Percentiles rank a stretch among this genome's conserved stretches.
phyloP scores from a whole-genome alignment of 495 filamentous ascomycete species.

The Aspergillus indologenus region DNA sequence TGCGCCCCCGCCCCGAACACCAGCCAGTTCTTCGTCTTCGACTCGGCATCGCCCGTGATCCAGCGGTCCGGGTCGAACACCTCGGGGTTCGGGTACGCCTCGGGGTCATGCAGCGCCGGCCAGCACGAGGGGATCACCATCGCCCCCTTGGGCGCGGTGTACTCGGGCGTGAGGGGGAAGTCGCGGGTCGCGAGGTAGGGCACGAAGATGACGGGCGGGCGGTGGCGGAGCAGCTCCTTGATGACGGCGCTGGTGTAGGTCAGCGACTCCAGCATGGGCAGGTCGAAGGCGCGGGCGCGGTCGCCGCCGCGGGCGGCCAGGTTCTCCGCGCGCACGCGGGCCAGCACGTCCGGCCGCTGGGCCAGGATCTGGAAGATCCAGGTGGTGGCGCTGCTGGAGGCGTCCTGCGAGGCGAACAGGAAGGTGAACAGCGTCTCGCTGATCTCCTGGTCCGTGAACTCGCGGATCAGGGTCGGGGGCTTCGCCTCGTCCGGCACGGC shows the following conservation, averaged over 20 bases:
- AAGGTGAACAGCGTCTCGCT: conserved; percentile 91
- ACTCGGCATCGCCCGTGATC: conserved; percentile 83
- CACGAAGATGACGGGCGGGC: conserved; percentile 94
- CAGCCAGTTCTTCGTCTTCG: conserved; percentile 89
- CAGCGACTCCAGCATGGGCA: conserved; percentile 84
- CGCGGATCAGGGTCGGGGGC: conserved; percentile 71
- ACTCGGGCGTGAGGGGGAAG: conserved; percentile 80
- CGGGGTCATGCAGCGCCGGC: conserved; percentile 82
- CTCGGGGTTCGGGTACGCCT: conserved; percentile 82
- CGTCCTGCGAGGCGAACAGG: conserved; percentile 94
- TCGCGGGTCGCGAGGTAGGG: conserved; percentile 86
- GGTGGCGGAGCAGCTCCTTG: conserved; percentile 86
- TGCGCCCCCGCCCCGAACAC: conserved; percentile 92
- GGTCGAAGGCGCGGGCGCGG: conserved; percentile 57
- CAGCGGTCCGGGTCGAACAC: conserved; percentile 81
- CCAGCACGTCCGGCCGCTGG: conserved; percentile 81
- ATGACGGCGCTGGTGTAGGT: conserved; percentile 85
- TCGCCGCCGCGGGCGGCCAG: conserved; percentile 70
- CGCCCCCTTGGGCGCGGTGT: conserved; percentile 82
- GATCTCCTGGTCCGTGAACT: conserved; percentile 87
- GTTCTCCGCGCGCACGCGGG: conserved; percentile 82
- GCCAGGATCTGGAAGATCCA: conserved; percentile 92
- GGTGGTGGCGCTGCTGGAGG: conserved; percentile 82
- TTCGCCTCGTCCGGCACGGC: conserved; percentile 68
- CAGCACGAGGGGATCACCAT: conserved; percentile 91